Conservation (phyloP, 169 alveolate genomes). For the Plasmodium knowlesi region DNA sequence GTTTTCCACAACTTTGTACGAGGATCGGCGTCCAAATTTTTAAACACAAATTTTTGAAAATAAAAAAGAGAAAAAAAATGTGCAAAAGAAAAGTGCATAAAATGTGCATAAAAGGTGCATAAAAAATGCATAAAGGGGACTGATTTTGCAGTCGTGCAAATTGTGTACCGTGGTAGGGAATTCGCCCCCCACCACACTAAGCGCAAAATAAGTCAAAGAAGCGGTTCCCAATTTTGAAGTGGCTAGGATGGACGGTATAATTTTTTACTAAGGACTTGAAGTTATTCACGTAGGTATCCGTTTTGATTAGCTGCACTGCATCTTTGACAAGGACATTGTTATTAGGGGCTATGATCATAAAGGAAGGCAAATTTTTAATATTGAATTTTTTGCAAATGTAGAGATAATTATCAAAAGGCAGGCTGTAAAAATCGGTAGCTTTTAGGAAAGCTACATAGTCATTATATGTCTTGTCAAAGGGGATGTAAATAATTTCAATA, state of each 20-base stretch:
- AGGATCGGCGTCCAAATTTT: neutral
- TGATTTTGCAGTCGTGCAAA: neutral
- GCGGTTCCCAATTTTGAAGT: conserved; percentile 28
- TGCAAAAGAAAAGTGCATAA: neutral
- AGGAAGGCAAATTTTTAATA: conserved; percentile 42
- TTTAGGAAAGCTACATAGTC: conserved; percentile 46
- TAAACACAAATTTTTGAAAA: neutral
- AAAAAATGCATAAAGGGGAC: neutral
- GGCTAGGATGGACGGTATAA: conserved; percentile 24
- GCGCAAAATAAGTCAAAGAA: conserved; percentile 35
- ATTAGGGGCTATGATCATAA: conserved; percentile 47
- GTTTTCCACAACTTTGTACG: neutral
- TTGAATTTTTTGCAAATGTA: conserved; percentile 49
- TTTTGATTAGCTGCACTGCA: conserved; percentile 53
- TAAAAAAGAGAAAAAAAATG: neutral
- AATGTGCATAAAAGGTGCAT: neutral
- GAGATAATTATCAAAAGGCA: conserved; percentile 68
- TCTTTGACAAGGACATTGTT: conserved; percentile 42
- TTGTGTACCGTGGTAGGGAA: neutral
- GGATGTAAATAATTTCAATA: conserved; percentile 62
- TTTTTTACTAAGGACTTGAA: conserved; percentile 50
- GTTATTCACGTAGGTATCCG: conserved; percentile 40
- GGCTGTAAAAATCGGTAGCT: conserved; percentile 29
- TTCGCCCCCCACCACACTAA: neutral
- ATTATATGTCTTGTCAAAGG: conserved; percentile 68